phyloP scores from a whole-genome alignment of 2,329 filamentous ascomycete genomes.

The Alternaria dauci region DNA sequence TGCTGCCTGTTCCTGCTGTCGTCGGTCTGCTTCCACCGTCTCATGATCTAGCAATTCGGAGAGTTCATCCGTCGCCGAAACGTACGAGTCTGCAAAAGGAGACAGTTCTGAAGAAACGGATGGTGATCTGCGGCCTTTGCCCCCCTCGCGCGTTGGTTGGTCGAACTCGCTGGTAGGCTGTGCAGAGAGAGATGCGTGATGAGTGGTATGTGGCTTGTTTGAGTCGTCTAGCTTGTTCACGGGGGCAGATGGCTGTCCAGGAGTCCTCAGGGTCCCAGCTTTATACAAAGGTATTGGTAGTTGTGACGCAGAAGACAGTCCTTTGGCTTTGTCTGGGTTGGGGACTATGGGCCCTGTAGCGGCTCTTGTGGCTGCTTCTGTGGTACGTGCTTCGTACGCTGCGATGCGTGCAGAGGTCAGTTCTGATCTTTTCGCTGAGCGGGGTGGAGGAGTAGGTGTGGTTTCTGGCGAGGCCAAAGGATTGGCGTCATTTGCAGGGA shows the following conservation, averaged over 20 bases:
- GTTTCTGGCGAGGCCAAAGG: background rate
- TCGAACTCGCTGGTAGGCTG: no score
- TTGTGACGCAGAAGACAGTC: background rate
- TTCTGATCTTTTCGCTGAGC: background rate
- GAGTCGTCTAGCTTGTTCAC: background rate
- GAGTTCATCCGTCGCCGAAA: background rate
- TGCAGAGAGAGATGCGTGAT: no score
- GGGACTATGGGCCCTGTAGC: background rate
- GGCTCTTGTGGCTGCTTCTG: background rate
- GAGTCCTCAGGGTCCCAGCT: background rate
- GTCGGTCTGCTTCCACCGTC: no score
- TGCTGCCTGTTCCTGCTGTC: no score
- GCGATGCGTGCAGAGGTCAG: background rate
- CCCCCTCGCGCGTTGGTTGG: rapidly evolving
- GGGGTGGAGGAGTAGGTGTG: background rate
- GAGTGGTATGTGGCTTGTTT: background rate
- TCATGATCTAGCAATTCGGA: background rate
- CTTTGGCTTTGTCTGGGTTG: background rate
- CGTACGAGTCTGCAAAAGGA: background rate
- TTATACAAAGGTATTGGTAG: background rate
- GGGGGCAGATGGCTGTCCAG: background rate
- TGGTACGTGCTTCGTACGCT: background rate
- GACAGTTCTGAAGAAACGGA: background rate
- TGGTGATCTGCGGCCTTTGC: background rate
- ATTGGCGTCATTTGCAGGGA: background rate